A percentile compares a stretch with the other conserved stretches of the same genome.
Evolutionary conservation across 768 basidiomycete genomes (phyloP).

Genomic region (Udeniomyces megalosporus): DNA sequence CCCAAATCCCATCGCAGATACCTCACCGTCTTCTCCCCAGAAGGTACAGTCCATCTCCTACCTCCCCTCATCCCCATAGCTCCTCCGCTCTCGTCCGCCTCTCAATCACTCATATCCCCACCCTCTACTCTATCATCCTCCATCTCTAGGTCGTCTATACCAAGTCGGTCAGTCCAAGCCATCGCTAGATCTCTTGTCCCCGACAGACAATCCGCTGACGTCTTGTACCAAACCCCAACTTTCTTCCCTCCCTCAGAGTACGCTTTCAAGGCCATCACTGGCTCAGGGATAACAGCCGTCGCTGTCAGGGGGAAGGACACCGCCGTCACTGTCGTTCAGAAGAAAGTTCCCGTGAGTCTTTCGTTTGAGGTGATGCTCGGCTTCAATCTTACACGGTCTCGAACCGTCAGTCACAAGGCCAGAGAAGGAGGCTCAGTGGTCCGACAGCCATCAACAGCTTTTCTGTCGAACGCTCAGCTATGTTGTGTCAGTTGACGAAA

Average conservation of each 20-base stretch:
- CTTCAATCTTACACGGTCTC: too few relatives aligned
- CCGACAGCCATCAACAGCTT: too few relatives aligned
- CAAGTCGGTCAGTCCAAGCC: constrained; percentile 60
- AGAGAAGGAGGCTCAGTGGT: too few relatives aligned
- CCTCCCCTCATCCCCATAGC: neutral
- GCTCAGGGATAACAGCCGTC: constrained; percentile 85
- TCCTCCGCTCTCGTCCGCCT: neutral
- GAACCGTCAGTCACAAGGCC: neutral
- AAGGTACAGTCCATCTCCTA: constrained; percentile 37
- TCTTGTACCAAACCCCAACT: neutral
- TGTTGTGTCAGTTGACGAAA: too few relatives aligned
- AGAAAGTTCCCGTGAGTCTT: constrained; percentile 79
- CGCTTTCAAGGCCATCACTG: constrained; percentile 98
- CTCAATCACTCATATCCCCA: neutral
- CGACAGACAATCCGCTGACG: neutral
- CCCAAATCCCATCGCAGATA: constrained; percentile 38
- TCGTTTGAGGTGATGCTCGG: too few relatives aligned
- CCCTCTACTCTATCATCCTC: neutral
- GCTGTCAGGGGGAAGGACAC: constrained; percentile 89
- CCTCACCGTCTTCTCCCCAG: constrained; percentile 91
- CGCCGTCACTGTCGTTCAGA: constrained; percentile 89
- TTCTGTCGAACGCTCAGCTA: too few relatives aligned
- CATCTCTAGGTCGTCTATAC: constrained; percentile 45
- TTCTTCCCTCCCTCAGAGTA: constrained; percentile 47
- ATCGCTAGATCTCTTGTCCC: neutral